A percentile compares a stretch with the other conserved stretches of the same genome.
phyloP scores from a whole-genome alignment of 441 rosid genomes.

The Pelargonium citronellum region DNA sequence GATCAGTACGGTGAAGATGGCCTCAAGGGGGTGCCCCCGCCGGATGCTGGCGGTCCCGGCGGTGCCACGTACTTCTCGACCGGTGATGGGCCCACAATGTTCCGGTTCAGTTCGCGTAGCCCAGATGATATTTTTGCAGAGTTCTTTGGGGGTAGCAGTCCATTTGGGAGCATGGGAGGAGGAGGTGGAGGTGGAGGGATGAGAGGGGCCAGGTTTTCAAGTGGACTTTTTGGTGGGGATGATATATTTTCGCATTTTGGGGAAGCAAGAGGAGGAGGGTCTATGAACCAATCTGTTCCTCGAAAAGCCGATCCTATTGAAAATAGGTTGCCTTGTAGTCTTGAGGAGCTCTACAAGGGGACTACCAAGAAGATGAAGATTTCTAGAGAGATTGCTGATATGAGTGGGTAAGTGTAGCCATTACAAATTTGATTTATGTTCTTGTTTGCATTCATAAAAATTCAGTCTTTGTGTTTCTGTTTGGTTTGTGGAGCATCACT shows the following conservation, averaged over 20 bases:
- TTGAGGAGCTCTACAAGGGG: conserved; percentile 78
- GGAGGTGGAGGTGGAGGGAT: conserved; percentile 29
- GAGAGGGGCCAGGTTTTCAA: conserved; percentile 50
- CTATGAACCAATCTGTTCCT: conserved; percentile 43
- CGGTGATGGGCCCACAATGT: conserved; percentile 51
- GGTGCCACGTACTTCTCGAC: conserved; percentile 47
- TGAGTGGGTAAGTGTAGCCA: conserved; percentile 49
- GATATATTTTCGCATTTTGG: conserved; percentile 45
- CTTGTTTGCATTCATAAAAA: neutral
- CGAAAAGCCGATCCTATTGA: conserved; percentile 43
- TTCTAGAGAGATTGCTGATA: conserved; percentile 55
- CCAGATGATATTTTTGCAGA: conserved; percentile 70
- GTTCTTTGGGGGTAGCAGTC: conserved; percentile 59
- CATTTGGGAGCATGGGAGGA: conserved; percentile 59
- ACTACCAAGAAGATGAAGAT: conserved; percentile 80
- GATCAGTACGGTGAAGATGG: conserved; percentile 89
- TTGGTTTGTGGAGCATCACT: neutral
- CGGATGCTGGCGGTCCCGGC: conserved; percentile 49
- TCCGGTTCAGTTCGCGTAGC: conserved; percentile 68
- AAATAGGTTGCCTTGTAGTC: conserved; percentile 62
- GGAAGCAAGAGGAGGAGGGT: conserved; percentile 40
- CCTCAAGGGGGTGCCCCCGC: conserved; percentile 68
- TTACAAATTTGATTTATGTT: neutral
- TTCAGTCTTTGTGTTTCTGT: neutral
- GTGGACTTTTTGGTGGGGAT: conserved; percentile 58